Conservation (phyloP, 2,329 filamentous ascomycete genomes). For the Pseudophaeomoniella oleicola region DNA sequence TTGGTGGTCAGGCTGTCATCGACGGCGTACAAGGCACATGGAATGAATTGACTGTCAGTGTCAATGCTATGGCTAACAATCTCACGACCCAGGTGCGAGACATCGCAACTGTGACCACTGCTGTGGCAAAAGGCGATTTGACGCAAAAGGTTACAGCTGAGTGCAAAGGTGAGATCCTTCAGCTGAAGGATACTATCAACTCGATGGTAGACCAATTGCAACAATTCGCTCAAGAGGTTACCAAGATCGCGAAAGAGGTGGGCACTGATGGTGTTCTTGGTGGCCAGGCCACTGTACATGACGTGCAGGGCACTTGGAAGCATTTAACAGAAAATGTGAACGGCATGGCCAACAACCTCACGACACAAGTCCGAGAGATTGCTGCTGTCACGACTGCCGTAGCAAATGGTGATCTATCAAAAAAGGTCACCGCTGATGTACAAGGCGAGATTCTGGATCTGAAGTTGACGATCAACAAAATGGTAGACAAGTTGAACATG, state of each 20-base stretch:
- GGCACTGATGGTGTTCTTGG: slow-evolving; percentile 89
- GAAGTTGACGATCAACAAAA: slow-evolving; percentile 72
- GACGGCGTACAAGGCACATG: slow-evolving; percentile 78
- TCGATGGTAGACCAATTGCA: slow-evolving; percentile 97
- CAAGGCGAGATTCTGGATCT: slow-evolving; percentile 88
- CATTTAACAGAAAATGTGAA: slow-evolving; percentile 94
- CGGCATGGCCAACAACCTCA: slow-evolving; percentile 96
- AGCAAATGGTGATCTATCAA: slow-evolving; percentile 81
- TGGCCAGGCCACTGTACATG: slow-evolving; percentile 88
- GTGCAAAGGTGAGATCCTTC: slow-evolving; percentile 80
- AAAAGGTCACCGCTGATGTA: slow-evolving; percentile 90
- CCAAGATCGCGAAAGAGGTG: slow-evolving; percentile 89
- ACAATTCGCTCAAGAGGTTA: slow-evolving; percentile 93
- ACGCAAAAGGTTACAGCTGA: slow-evolving; percentile 94
- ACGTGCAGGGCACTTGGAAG: slow-evolving; percentile 94
- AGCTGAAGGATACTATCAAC: slow-evolving; percentile 96
- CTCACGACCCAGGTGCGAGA: slow-evolving; percentile 82
- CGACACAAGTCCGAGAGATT: slow-evolving; percentile 94
- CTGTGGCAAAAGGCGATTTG: slow-evolving; percentile 68
- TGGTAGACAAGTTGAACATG: slow-evolving; percentile 50
- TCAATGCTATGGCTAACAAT: slow-evolving; percentile 80
- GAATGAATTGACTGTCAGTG: slow-evolving; percentile 75
- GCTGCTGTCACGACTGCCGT: slow-evolving; percentile 93
- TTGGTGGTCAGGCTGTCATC: slow-evolving; percentile 70
- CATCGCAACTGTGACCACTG: slow-evolving; percentile 67